phyloP scores from a whole-genome alignment of 768 basidiomycete genomes.

The Termitomyces sp. region DNA sequence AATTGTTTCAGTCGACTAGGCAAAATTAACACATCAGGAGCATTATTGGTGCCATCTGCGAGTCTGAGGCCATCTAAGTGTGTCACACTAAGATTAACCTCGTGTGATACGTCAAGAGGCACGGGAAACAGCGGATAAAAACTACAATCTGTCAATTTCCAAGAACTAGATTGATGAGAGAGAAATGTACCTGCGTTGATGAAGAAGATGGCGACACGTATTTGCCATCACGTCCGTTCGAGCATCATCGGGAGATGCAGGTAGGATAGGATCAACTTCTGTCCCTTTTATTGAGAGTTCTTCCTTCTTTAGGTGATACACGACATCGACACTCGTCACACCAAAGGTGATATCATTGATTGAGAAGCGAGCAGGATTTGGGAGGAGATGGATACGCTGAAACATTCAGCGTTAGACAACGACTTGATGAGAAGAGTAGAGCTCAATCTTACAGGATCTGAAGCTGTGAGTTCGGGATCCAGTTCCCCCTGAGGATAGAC shows the following conservation, averaged over 20 bases:
- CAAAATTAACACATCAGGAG: slow-evolving; percentile 81
- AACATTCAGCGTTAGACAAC: background rate
- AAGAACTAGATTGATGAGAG: background rate
- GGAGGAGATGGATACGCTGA: slow-evolving; percentile 73
- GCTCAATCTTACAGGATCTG: slow-evolving; percentile 45
- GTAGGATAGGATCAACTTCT: slow-evolving; percentile 47
- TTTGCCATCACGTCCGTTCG: slow-evolving; percentile 74
- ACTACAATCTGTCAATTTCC: slow-evolving; percentile 33
- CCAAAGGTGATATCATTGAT: slow-evolving; percentile 81
- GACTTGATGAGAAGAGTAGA: background rate
- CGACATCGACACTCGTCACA: slow-evolving; percentile 76
- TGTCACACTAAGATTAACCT: slow-evolving; percentile 87
- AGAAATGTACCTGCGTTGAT: slow-evolving; percentile 72
- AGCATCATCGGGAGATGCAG: slow-evolving; percentile 35
- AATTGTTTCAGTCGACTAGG: slow-evolving; percentile 91
- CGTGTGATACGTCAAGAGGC: slow-evolving; percentile 64
- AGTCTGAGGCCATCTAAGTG: slow-evolving; percentile 52
- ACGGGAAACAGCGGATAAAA: slow-evolving; percentile 96
- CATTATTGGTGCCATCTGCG: slow-evolving; percentile 34
- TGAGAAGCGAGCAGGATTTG: slow-evolving; percentile 85
- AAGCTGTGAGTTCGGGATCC: slow-evolving; percentile 30
- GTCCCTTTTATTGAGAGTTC: slow-evolving; percentile 67
- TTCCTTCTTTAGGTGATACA: slow-evolving; percentile 87
- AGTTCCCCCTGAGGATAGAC: slow-evolving; percentile 83
- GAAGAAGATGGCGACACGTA: slow-evolving; percentile 72